Evolutionary conservation across 2,329 filamentous ascomycete species (phyloP).

Genomic region (Colletotrichum shisoi): DNA sequence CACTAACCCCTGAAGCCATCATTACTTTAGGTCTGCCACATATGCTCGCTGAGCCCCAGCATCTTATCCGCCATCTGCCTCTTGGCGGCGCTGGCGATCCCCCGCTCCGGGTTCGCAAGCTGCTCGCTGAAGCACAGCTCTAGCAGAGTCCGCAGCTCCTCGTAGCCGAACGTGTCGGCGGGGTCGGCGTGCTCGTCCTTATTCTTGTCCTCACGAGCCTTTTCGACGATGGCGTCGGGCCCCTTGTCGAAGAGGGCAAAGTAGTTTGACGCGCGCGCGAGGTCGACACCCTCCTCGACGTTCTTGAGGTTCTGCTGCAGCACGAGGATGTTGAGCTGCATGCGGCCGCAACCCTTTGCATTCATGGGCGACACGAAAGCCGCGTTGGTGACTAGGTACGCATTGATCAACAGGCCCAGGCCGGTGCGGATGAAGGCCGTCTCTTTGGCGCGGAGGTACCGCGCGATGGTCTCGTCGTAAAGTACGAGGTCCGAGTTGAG

Average conservation of each 20-base stretch:
- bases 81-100: constrained; percentile 71
- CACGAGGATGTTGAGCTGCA: constrained; percentile 93
- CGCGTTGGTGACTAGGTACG: constrained; percentile 77
- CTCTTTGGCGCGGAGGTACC: constrained; percentile 75
- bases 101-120: constrained; percentile 71
- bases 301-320: constrained; percentile 97
- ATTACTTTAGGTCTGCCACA: constrained; percentile 65
- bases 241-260: constrained; percentile 73
- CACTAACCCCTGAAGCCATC: neutral
- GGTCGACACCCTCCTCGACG: constrained; percentile 74
- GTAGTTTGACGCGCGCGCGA: constrained; percentile 71
- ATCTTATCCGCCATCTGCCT: constrained; percentile 75
- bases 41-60: constrained; percentile 73
- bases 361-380: constrained; percentile 83
- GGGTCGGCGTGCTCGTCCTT: constrained; percentile 54
- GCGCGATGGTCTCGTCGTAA: constrained; percentile 82
- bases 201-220: constrained; percentile 68
- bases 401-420: constrained; percentile 79
- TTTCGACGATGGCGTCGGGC: constrained; percentile 69
- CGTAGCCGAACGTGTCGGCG: constrained; percentile 63
- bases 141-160: constrained; percentile 71
- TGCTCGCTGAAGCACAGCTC: constrained; percentile 75
- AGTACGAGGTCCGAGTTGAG: constrained; percentile 85
- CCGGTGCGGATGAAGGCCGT: constrained; percentile 78
- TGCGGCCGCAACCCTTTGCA: constrained; percentile 78